Conservation (phyloP, 2,329 filamentous ascomycete species). For the Diaporthe sp. region DNA sequence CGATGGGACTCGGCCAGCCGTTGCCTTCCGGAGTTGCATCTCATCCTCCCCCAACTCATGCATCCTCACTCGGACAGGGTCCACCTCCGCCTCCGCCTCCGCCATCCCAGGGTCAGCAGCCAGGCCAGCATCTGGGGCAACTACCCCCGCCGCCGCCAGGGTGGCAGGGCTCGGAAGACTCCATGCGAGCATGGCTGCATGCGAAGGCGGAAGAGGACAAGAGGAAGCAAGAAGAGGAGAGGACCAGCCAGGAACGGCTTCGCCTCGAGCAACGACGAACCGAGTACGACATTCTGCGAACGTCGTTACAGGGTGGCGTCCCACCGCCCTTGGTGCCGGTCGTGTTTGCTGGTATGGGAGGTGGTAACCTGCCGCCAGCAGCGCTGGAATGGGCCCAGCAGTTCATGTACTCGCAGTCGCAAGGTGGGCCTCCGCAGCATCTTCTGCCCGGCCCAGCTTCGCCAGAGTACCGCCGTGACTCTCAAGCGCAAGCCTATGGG, state of each 20-base stretch:
- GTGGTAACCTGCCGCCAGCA: slow-evolving; percentile 71
- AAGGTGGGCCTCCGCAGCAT: slow-evolving; percentile 65
- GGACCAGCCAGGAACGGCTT: slow-evolving; percentile 73
- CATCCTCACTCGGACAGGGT: slow-evolving; percentile 47
- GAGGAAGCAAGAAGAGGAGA: slow-evolving; percentile 81
- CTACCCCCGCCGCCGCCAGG: slow-evolving; percentile 77
- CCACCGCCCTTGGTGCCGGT: slow-evolving; percentile 82
- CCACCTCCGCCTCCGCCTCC: slow-evolving; percentile 45
- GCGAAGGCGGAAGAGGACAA: slow-evolving; percentile 82
- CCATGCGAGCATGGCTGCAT: slow-evolving; percentile 79
- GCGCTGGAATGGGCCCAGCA: slow-evolving; percentile 79
- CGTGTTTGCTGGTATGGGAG: slow-evolving; percentile 80
- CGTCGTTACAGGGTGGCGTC: slow-evolving; percentile 78
- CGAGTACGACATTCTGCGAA: slow-evolving; percentile 79
- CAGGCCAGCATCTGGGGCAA: slow-evolving; percentile 55
- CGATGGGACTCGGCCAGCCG: slow-evolving; percentile 71
- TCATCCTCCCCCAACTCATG: slow-evolving; percentile 51
- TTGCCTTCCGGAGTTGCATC: slow-evolving; percentile 51
- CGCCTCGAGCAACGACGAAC: slow-evolving; percentile 80
- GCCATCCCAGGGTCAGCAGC: slow-evolving; percentile 46
- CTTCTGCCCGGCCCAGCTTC: slow-evolving; percentile 64
- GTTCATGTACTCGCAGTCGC: slow-evolving; percentile 66
- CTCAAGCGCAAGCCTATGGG: slow-evolving; percentile 58
- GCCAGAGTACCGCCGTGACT: slow-evolving; percentile 70
- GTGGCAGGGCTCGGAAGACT: slow-evolving; percentile 77